phyloP scores from a whole-genome alignment of 371 early-diverging fungal genomes.

The Rhizopus delemar region DNA sequence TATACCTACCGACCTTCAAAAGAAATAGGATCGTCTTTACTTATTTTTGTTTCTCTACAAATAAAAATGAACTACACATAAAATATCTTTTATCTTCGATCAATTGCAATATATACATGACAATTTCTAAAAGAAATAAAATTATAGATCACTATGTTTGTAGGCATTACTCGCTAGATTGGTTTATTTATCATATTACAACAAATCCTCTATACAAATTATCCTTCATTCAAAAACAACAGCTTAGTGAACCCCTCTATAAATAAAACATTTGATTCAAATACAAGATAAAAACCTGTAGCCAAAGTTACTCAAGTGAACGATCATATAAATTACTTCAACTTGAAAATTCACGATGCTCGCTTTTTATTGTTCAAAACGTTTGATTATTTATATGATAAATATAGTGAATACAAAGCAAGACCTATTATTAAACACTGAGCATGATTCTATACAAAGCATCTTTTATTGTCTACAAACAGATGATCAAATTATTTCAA shows the following conservation, averaged over 20 bases:
- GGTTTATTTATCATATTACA: too few relatives aligned
- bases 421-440: slow-evolving; percentile 59
- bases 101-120: too few relatives aligned
- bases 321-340: slow-evolving; percentile 44
- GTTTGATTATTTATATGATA: background rate
- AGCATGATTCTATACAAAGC: slow-evolving; percentile 48
- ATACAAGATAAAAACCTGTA: slow-evolving; percentile 46
- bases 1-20: too few relatives aligned
- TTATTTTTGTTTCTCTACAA: too few relatives aligned
- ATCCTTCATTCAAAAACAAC: background rate
- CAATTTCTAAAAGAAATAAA: too few relatives aligned
- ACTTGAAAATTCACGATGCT: slow-evolving; percentile 46
- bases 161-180: too few relatives aligned
- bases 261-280: slow-evolving; percentile 60
- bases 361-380: background rate
- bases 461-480: slow-evolving; percentile 65
- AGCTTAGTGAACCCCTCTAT: slow-evolving; percentile 62
- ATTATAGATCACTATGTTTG: too few relatives aligned
- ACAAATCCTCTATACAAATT: too few relatives aligned
- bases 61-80: too few relatives aligned
- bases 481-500: slow-evolving; percentile 30
- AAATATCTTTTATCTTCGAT: too few relatives aligned
- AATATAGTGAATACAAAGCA: slow-evolving; percentile 45
- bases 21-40: too few relatives aligned
- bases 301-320: slow-evolving; percentile 17